phyloP scores from a whole-genome alignment of 768 basidiomycete species.

The Pleurotus salmoneostramineus region DNA sequence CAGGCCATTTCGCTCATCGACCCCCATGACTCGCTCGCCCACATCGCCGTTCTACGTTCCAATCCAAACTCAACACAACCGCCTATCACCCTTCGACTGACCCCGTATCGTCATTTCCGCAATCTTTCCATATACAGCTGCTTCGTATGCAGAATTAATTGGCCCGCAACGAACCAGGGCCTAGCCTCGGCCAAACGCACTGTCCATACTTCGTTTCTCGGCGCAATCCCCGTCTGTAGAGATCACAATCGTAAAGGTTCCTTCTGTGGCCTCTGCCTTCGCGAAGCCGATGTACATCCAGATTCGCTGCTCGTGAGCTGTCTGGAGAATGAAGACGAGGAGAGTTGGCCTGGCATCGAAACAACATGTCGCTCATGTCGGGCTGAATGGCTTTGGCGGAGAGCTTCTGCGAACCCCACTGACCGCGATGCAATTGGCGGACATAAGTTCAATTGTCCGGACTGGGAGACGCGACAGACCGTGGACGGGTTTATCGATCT shows the following conservation, averaged over 20 bases:
- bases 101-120: constrained; percentile 60
- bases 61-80: constrained; percentile 28
- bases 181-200: constrained; percentile 48
- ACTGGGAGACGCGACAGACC: constrained; percentile 67
- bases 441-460: constrained; percentile 29
- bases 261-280: constrained; percentile 68
- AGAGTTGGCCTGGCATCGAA: constrained; percentile 60
- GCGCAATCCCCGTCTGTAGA: constrained; percentile 49
- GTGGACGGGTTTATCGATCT: constrained; percentile 73
- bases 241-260: constrained; percentile 56
- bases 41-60: constrained; percentile 40
- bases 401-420: constrained; percentile 39
- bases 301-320: constrained; percentile 32
- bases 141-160: constrained; percentile 67
- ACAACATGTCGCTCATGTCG: constrained; percentile 70
- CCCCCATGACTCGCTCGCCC: constrained; percentile 51
- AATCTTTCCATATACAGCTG: constrained; percentile 53
- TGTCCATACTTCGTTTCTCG: constrained; percentile 36
- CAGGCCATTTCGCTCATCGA: constrained; percentile 61
- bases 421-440: constrained; percentile 62
- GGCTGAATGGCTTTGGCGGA: constrained; percentile 60
- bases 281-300: constrained; percentile 40
- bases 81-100: constrained; percentile 31
- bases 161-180: constrained; percentile 45
- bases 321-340: constrained; percentile 70